Evolutionary conservation across 2,329 filamentous ascomycete species (phyloP), one percentile per base, ranked within the genome.

Genomic region (Fusarium sp.): DNA sequence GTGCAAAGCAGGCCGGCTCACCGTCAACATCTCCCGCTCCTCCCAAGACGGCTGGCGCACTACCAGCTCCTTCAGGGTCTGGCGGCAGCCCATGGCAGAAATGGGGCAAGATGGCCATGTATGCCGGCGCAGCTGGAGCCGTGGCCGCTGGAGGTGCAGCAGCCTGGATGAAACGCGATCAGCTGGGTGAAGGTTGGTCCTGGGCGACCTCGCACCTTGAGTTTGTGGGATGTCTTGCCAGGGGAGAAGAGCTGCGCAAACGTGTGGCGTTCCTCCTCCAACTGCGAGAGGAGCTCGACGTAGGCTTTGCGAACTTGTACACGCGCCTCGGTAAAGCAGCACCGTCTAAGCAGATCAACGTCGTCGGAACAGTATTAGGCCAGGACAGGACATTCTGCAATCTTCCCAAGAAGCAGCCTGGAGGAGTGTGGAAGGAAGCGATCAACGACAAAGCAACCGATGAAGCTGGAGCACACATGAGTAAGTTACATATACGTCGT

Each of bases 191-290:
- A 62, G 92, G 94, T 9, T 91, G 91, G 82, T 84, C 84, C 11
- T 98, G 94, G 94, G 93, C 93, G 15, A 89, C 91, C 17, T 96
- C 93, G 36, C 96, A 99, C 80, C 88, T 99, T 26, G 93, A 96
- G 78, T 99, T 98, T 75, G 93, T 98, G 2, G 94, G 94, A 3
- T 97, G 94, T 75, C 86, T 99, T 9, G 92, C 92, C 47, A 89
- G 93, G n/a, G 89, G 89, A 6, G 92, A 94, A 73, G 94, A 97
- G 76, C 83, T 98, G 69, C 89, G 90, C 71, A 87, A 89, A 75
- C 89, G 96, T 33, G 85, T 97, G 11, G 82, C 84, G n/a, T 86
- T 83, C 63, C 84, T 98, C 77, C 84, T 88, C n/a, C 84, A 85
- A 61, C 82, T 94, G 21, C 85, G 89, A 34, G 78, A 83, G 45